Base-by-base conservation (phyloP, 2,329 filamentous ascomycete genomes). In the Calonectria pseudoturangicola region DNA sequence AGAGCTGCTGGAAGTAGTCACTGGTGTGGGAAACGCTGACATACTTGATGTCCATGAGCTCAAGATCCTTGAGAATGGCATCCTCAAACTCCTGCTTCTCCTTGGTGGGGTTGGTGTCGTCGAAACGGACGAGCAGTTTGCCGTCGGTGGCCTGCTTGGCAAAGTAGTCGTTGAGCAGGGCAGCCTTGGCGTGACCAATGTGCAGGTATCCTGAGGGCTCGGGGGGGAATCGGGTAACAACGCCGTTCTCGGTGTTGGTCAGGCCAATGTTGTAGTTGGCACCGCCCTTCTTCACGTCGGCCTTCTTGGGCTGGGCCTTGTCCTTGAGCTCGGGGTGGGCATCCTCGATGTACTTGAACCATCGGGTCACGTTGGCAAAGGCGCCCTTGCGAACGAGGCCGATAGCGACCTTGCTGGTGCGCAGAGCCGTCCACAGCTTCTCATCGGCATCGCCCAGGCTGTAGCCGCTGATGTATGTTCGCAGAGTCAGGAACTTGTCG, bases 81-180 rank as follows among this genome's bases (percentile, higher is more conserved):
- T 98, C 95, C 83, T 98, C 93, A 83, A 93, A 99, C 86, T 98
- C 97, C 83, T 96, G 92, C 88, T 98, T 98, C 89, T 99, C 97
- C 84, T 98, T 98, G 73, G 94, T 93, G 9, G 97, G 97, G 86
- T 99, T 99, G 70, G 97, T 99, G 82, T 99, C 97, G 83, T 99
- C 97, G 81, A 99, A 97, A 73, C 97, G 94, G 63, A 98, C 91
- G 72, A 97, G 92, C 79, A 99, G 89, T 80, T 93, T 97, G 80
- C 97, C 97, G 73, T 96, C 93, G 88, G 98, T 98, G 79, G 95
- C 94, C 83, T 95, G 93, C 84, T 98, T 95, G 54, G 95, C 96
- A 79, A 98, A 98, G 89, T 98, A 98, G 84, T 98, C 96, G 87
- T 97, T 98, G 70, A 98, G 91, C 68, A 98, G 89, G 7, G 95